Evolutionary conservation across 2,329 filamentous ascomycete species (phyloP).

Genomic region (Coniochaeta sp.): DNA sequence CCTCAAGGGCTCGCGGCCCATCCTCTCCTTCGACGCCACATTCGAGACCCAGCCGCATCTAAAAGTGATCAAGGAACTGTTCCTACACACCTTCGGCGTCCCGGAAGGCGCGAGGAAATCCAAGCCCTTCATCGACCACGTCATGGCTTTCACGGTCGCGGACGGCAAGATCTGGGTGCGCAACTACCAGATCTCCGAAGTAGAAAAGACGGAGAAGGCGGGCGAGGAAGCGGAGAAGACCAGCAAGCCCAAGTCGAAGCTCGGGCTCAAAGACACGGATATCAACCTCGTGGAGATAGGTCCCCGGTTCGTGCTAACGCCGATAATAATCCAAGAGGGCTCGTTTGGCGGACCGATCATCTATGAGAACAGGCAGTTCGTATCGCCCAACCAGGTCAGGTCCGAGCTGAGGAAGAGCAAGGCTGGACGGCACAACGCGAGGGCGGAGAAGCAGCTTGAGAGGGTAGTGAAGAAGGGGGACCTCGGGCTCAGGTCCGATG

Average conservation of each 20-base stretch:
- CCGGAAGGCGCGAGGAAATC: slow-evolving; percentile 80
- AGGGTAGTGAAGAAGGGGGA: slow-evolving; percentile 67
- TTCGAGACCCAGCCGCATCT: slow-evolving; percentile 81
- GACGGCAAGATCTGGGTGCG: slow-evolving; percentile 96
- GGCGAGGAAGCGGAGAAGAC: slow-evolving; percentile 25
- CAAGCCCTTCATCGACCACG: slow-evolving; percentile 94
- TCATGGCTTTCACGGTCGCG: slow-evolving; percentile 84
- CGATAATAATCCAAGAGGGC: slow-evolving; percentile 90
- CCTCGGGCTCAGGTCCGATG: slow-evolving; percentile 64
- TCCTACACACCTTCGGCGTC: slow-evolving; percentile 86
- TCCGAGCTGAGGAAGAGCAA: slow-evolving; percentile 70
- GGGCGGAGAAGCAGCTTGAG: slow-evolving; percentile 68
- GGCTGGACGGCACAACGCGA: slow-evolving; percentile 68
- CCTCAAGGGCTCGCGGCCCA: slow-evolving; percentile 82
- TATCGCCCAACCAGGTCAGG: slow-evolving; percentile 90
- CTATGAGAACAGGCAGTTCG: slow-evolving; percentile 96
- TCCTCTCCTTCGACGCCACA: slow-evolving; percentile 83
- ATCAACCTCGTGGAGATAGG: slow-evolving; percentile 87
- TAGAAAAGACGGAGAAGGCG: slow-evolving; percentile 47
- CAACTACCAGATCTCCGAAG: slow-evolving; percentile 88
- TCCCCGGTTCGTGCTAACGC: slow-evolving; percentile 84
- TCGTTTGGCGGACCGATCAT: slow-evolving; percentile 95
- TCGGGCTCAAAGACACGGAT: slow-evolving; percentile 55
- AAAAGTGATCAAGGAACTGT: slow-evolving; percentile 78
- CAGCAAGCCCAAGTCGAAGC: slow-evolving; percentile 29